These are phyloP conservation scores for Neopestalotiopsis rosae DNA, from an alignment of 2,329 filamentous ascomycete genomes.

Conservation along the genomic window DNA sequence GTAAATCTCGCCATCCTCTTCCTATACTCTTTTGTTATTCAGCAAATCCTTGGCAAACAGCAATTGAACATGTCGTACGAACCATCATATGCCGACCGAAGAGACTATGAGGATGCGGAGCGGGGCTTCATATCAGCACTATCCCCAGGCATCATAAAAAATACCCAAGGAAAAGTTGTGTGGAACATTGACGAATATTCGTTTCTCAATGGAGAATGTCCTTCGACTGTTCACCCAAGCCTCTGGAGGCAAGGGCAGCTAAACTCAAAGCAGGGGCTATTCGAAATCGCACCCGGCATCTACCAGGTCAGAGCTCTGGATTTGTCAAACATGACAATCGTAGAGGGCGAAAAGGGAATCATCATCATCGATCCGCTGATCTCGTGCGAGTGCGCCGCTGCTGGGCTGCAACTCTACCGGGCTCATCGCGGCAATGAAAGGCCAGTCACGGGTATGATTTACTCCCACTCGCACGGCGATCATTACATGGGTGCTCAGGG, in stretches of 20 bases:
- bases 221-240: constrained; percentile 35
- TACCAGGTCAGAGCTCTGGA: constrained; percentile 48
- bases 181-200: constrained; percentile 39
- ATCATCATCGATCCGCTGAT: constrained; percentile 45
- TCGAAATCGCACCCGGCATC: constrained; percentile 38
- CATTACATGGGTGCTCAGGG: constrained; percentile 41
- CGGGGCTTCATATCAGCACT: constrained; percentile 23
- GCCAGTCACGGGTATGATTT: constrained; percentile 41
- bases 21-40: neutral
- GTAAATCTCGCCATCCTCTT: neutral
- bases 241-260: constrained; percentile 43
- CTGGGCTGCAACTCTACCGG: constrained; percentile 41
- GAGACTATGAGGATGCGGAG: constrained; percentile 26
- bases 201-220: constrained; percentile 34
- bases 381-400: constrained; percentile 40
- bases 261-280: constrained; percentile 39
- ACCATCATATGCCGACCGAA: constrained; percentile 15
- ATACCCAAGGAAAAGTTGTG: constrained; percentile 10
- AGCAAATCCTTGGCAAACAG: neutral
- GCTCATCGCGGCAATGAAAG: constrained; percentile 27
- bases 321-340: constrained; percentile 45
- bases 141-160: constrained; percentile 22
- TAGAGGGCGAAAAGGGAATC: constrained; percentile 41
- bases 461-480: constrained; percentile 46
- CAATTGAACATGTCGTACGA: neutral